Base-by-base conservation (phyloP, 2,329 filamentous ascomycete species). In the Alternaria tenuissima region DNA sequence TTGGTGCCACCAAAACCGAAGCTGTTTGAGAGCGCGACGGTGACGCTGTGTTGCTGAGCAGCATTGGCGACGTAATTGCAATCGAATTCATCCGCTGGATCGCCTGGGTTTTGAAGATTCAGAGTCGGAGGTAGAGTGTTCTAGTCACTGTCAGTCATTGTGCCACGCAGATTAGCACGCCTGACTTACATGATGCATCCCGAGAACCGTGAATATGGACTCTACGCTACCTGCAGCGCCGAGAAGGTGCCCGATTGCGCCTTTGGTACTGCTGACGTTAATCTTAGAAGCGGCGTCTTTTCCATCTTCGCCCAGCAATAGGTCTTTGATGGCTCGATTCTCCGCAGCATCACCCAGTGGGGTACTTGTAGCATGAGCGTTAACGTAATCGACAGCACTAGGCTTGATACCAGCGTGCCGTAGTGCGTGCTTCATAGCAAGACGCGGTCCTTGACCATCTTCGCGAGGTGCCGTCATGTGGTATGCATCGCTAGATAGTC, bases 1-100 rank as follows among this genome's bases (percentile, higher is more conserved):
- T 99, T 99, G 1, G 94, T 98, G 16, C 95, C 95, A 11, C 95
- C 95, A 81, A 99, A 99, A 0, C 95, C 95, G 80, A 99, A 99
- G 76, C 94, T 98, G 74, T 99, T 99, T 4, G 92, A 95, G 59
- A 99, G 71, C 5, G 91, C 92, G 22, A 94, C 89, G 58, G 88
- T 81, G 11, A 98, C 87, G 3, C 83, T 76, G 66, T 87, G 89
- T 53, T 90, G 78, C 78, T 97, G 94, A 0, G 93, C 85, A 46
- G 82, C 74, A 4, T 88, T 83, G 0, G 93, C 87, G 4, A 97
- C 89, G 77, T 97, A 94, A 75, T 98, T 97, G 81, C 94, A 96
- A 64, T 88, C 82, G 55, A 92, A 90, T 4, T 88, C 85, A 57
- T 83, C 85, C 2, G 87, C 83, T 43, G 89, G 81, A 58, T 82